Conservation (phyloP, 1,284 basidiomycete species). For the Pisolithus thermaeus region DNA sequence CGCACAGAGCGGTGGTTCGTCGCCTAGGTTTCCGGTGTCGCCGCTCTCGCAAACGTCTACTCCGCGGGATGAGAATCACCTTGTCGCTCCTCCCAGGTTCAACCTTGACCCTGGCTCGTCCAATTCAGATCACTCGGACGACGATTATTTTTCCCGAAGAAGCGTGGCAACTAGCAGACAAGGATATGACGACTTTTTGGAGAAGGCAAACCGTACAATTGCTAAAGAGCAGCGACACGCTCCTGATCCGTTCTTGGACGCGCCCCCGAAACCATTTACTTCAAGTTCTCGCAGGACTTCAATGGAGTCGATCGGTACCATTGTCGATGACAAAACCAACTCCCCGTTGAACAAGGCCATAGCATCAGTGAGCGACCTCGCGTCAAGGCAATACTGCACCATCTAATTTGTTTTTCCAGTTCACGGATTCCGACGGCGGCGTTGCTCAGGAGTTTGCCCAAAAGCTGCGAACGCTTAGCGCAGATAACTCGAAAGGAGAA, state of each 20-base stretch:
- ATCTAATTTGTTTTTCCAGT: constrained; percentile 38
- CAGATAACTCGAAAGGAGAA: constrained; percentile 87
- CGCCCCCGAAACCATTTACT: constrained; percentile 71
- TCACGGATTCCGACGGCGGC: constrained; percentile 88
- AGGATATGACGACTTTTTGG: constrained; percentile 75
- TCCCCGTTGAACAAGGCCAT: constrained; percentile 91
- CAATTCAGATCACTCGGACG: constrained; percentile 36
- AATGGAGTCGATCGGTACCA: constrained; percentile 82
- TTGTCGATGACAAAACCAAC: constrained; percentile 83
- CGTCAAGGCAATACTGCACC: background rate
- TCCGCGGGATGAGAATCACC: constrained; percentile 31
- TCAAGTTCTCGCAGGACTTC: constrained; percentile 75
- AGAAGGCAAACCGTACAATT: constrained; percentile 77
- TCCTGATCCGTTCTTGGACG: constrained; percentile 76
- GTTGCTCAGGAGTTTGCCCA: constrained; percentile 86
- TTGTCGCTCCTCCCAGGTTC: constrained; percentile 22
- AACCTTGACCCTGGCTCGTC: constrained; percentile 17
- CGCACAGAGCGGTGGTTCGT: constrained; percentile 29
- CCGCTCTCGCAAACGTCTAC: constrained; percentile 45
- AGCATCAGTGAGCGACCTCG: constrained; percentile 55
- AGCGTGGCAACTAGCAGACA: constrained; percentile 33
- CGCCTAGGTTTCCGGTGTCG: constrained; percentile 31
- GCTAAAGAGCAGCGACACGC: constrained; percentile 69
- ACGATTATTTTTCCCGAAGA: constrained; percentile 48
- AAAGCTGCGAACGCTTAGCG: constrained; percentile 70